Conservation (phyloP, 2,329 filamentous ascomycete species). For the Cordyceps tenuipes region DNA sequence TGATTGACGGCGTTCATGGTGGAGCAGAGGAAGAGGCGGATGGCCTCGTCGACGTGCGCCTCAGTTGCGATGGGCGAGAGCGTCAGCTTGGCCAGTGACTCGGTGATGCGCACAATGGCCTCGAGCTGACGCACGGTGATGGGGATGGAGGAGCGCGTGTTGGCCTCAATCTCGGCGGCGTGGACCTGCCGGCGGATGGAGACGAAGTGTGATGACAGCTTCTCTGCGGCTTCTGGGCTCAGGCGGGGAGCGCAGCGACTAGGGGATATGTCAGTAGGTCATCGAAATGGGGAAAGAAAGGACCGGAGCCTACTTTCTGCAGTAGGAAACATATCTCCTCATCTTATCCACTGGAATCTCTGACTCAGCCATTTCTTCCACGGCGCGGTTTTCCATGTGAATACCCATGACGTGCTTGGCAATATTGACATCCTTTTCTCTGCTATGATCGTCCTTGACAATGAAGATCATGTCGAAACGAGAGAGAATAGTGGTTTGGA, state of each 20-base stretch:
- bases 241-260: constrained; percentile 89
- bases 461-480: constrained; percentile 99
- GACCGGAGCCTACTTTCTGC: constrained; percentile 70
- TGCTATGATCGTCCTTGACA: constrained; percentile 88
- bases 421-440: constrained; percentile 82
- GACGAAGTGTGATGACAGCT: constrained; percentile 94
- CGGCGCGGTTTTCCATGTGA: constrained; percentile 81
- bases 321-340: constrained; percentile 95
- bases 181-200: constrained; percentile 93
- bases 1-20: constrained; percentile 98
- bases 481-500: constrained; percentile 95
- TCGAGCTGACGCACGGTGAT: constrained; percentile 97
- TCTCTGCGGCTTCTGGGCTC: constrained; percentile 84
- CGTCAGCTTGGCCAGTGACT: constrained; percentile 86
- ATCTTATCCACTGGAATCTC: constrained; percentile 95
- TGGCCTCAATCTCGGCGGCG: constrained; percentile 80
- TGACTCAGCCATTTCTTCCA: constrained; percentile 74
- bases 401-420: constrained; percentile 96
- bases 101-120: constrained; percentile 93
- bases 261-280: constrained; percentile 21
- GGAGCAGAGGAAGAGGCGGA: constrained; percentile 87
- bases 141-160: constrained; percentile 84
- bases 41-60: constrained; percentile 91
- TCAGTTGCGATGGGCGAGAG: constrained; percentile 82
- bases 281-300: background rate